Base-by-base conservation (phyloP, 768 basidiomycete genomes). In the Podaxis sp. region DNA sequence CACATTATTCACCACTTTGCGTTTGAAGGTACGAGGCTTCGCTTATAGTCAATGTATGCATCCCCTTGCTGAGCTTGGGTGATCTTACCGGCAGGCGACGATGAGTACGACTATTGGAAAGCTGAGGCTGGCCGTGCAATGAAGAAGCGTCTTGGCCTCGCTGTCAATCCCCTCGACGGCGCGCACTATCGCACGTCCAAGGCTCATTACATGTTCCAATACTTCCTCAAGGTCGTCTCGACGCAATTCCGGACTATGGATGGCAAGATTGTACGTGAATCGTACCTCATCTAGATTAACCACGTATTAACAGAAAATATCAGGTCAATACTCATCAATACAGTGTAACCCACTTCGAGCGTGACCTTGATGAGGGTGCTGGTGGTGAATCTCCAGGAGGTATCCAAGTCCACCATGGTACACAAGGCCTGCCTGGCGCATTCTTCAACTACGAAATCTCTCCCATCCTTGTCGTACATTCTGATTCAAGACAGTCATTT, bases 221-320 rank as follows among this genome's bases (percentile, higher is more conserved):
- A 99, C 76, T 99, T 98, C 87, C 82, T 99, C 70, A 99, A 99
- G 76, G 96, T 99, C 50, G 97, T 99, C 44, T 94, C 95, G 6
- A 99, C 96, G 2, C 90, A 91, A 71, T 98, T 97, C 78, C 84
- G 86, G 65, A 91, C 88, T n/a, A 78, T 96, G 28, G 85, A 90
- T 64, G 90, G 87, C 33, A 83, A 89, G 67, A 72, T 77, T 10
- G 90, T 91, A 71, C 48, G 85, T 59, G 56, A 22, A 24, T 52
- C 7, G 22, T 6, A 30, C 64, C 33, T 48, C 44, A 24, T 12
- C 12, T 22, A 22, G 12, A 41, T 22, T 17, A 33, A 17, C 12
- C 51, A 49, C 6, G 20, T 36, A 11, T 30, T 12, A 36, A 48
- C 36, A 7, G 20, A 30, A 13, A 20, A 24, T 33, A 51, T 24